Conservation (phyloP, 441 rosid species). For the Macaranga tanarius region DNA sequence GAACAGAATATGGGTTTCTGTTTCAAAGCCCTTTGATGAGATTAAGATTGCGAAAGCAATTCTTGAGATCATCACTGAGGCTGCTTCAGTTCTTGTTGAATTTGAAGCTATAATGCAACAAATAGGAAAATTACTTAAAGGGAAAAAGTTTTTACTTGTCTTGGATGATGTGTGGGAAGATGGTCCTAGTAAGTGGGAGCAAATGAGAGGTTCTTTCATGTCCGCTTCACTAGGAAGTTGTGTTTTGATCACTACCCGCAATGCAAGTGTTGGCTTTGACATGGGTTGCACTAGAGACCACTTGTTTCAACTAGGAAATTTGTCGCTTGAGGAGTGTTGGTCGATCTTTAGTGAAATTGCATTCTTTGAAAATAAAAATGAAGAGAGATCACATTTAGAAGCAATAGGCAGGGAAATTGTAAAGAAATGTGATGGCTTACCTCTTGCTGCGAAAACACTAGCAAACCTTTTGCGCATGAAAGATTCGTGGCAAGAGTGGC, state of each 20-base stretch:
- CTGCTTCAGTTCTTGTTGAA: neutral
- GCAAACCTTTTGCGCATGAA: neutral
- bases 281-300: neutral
- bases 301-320: neutral
- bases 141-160: conserved; percentile 11
- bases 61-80: neutral
- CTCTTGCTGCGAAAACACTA: conserved; percentile 20
- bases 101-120: neutral
- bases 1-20: conserved; percentile 13
- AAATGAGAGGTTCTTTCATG: neutral
- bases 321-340: neutral
- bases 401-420: conserved; percentile 10
- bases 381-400: neutral
- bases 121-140: neutral
- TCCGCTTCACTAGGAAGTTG: conserved; percentile 15
- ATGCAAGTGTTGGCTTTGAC: neutral
- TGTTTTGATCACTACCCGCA: conserved; percentile 20
- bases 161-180: conserved; percentile 28
- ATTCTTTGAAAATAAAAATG: neutral
- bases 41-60: conserved; percentile 6
- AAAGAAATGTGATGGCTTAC: conserved; percentile 9
- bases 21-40: conserved; percentile 12
- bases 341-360: neutral
- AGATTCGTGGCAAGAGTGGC: neutral
- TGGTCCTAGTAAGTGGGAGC: conserved; percentile 12